Percentiles rank a stretch among this genome's conserved stretches.
These are phyloP conservation scores for Maudiozyma barnettii DNA, from an alignment of 805 yeast genomes.

Conservation along the genomic window DNA sequence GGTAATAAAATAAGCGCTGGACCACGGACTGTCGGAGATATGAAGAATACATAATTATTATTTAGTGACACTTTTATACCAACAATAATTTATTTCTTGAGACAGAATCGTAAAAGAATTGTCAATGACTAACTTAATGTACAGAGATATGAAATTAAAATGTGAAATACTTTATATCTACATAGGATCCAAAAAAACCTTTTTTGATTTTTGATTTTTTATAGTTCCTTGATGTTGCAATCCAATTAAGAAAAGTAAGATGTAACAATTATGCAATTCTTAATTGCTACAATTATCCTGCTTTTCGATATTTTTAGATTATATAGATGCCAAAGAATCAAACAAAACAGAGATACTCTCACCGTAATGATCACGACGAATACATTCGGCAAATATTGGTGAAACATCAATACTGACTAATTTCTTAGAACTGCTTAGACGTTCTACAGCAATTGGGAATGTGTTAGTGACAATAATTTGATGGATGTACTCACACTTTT, in stretches of 20 bases:
- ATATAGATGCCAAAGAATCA: conserved; percentile 62
- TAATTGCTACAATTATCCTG: no score
- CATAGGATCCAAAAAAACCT: no score
- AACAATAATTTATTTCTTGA: no score
- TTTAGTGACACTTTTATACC: neutral
- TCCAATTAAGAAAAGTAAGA: no score
- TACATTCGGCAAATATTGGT: conserved; percentile 94
- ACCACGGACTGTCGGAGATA: neutral
- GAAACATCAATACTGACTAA: conserved; percentile 86
- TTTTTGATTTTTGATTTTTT: no score
- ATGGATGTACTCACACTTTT: conserved; percentile 74
- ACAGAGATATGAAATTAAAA: neutral
- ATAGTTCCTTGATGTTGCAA: no score
- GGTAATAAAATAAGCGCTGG: conserved; percentile 4
- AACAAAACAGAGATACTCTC: conserved; percentile 90
- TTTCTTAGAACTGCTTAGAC: conserved; percentile 51
- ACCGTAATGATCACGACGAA: conserved; percentile 97
- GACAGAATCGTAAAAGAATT: no score
- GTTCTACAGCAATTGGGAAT: conserved; percentile 71
- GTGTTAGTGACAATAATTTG: conserved; percentile 93
- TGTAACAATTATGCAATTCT: no score
- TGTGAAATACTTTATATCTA: neutral
- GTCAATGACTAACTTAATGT: no score
- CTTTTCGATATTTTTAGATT: conserved; percentile 1
- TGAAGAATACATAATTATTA: neutral